These are phyloP conservation scores for Lachancea fermentati DNA, from an alignment of 805 yeast species.

Conservation along the genomic window DNA sequence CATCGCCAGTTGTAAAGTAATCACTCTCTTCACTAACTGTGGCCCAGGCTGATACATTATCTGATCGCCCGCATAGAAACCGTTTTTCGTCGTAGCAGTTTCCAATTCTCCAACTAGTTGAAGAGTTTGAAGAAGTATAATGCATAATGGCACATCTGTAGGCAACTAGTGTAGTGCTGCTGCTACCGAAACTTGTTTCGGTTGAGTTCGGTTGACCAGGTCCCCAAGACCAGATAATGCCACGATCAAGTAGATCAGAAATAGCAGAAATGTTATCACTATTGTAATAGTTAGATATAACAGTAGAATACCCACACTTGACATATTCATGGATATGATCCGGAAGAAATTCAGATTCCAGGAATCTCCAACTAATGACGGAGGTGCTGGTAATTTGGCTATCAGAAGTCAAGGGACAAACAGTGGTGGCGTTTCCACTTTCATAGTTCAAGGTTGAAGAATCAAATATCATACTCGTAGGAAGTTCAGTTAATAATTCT, in stretches of 20 bases:
- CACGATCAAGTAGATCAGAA: constrained; percentile 29
- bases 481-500: constrained; percentile 20
- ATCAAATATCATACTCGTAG: constrained; percentile 30
- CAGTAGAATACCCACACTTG: constrained; percentile 61
- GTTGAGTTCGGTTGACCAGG: constrained; percentile 42
- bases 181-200: constrained; percentile 9
- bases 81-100: constrained; percentile 55
- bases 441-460: constrained; percentile 20
- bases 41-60: constrained; percentile 40
- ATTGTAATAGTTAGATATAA: constrained; percentile 40
- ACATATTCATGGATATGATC: constrained; percentile 36
- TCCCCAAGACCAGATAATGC: constrained; percentile 72
- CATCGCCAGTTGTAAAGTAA: constrained; percentile 39
- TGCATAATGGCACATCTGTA: constrained; percentile 41
- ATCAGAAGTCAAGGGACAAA: constrained; percentile 17
- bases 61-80: constrained; percentile 50
- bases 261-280: constrained; percentile 24
- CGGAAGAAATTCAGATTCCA: constrained; percentile 41
- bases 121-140: constrained; percentile 15
- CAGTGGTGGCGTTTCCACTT: constrained; percentile 16
- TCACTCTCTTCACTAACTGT: constrained; percentile 31
- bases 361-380: constrained; percentile 34
- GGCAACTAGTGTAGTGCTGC: constrained; percentile 30
- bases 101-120: constrained; percentile 55
- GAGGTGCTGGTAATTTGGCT: constrained; percentile 12